Evolutionary conservation across 1,284 basidiomycete genomes (phyloP).

Genomic region (Papiliotrema fonsecae): DNA sequence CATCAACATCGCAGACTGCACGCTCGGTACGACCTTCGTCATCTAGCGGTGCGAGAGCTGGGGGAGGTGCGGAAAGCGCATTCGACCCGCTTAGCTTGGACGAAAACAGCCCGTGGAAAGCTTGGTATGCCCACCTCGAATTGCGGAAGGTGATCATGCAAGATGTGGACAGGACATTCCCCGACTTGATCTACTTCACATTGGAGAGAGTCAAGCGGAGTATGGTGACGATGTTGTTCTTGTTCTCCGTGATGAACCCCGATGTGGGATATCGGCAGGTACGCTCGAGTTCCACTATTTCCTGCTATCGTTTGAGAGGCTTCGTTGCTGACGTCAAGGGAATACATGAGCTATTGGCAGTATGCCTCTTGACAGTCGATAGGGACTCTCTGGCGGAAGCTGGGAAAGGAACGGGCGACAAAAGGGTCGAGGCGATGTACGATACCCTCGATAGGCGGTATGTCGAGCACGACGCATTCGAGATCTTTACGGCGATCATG

Average conservation of each 20-base stretch:
- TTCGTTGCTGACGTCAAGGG: constrained; percentile 58
- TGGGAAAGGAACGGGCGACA: not conserved
- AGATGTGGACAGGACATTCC: constrained; percentile 93
- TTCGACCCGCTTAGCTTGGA: constrained; percentile 73
- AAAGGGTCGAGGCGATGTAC: constrained; percentile 23
- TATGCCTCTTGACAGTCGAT: constrained; percentile 73
- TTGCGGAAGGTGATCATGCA: constrained; percentile 78
- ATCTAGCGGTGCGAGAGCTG: not conserved
- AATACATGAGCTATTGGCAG: constrained; percentile 91
- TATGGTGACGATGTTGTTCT: constrained; percentile 76
- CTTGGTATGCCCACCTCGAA: constrained; percentile 83
- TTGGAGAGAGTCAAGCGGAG: constrained; percentile 66
- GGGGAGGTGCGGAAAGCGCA: not conserved
- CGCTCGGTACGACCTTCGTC: constrained; percentile 1
- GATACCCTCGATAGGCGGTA: constrained; percentile 38
- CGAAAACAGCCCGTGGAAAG: constrained; percentile 83
- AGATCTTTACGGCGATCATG: constrained; percentile 75
- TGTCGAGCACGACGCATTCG: constrained; percentile 66
- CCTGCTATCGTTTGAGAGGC: too few species aligned
- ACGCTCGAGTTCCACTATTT: constrained; percentile 1
- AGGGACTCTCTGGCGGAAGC: constrained; percentile 56
- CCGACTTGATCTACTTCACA: constrained; percentile 83
- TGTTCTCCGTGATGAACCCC: constrained; percentile 70
- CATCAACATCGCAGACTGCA: not conserved
- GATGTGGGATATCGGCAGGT: constrained; percentile 71